phyloP scores from a whole-genome alignment of 306 rosid genomes.

The Gillenia trifoliata region DNA sequence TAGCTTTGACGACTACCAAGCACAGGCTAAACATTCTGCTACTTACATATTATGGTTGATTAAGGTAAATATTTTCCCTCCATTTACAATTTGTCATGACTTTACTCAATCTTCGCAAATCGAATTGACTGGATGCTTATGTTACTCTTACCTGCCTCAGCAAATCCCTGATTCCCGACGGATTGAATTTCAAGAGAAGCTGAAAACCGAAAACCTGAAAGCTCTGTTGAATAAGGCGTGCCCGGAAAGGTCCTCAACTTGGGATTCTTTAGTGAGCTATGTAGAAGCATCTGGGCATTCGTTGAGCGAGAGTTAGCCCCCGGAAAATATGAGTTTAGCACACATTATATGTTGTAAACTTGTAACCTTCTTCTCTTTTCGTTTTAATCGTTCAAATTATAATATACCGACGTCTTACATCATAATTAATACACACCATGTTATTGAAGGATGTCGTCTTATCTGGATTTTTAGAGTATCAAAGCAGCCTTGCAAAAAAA shows the following conservation, averaged over 20 bases:
- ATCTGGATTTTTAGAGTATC: not conserved
- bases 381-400: too few relatives aligned
- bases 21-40: constrained; percentile 57
- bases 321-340: too few relatives aligned
- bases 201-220: constrained; percentile 45
- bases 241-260: constrained; percentile 52
- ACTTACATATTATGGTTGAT: constrained; percentile 63
- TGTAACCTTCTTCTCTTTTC: too few relatives aligned
- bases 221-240: constrained; percentile 43
- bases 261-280: constrained; percentile 34
- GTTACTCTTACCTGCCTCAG: constrained; percentile 42
- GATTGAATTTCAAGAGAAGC: constrained; percentile 37
- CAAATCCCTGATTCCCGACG: constrained; percentile 42
- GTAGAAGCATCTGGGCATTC: not conserved
- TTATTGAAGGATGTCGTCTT: not conserved
- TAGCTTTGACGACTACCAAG: constrained; percentile 60
- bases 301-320: not conserved
- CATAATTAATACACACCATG: not conserved
- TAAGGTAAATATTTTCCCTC: constrained; percentile 35
- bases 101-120: not conserved
- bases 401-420: not conserved
- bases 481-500: not conserved
- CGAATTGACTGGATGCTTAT: constrained; percentile 15
- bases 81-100: not conserved
- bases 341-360: too few relatives aligned